Evolutionary conservation across 1,139 yeast species (phyloP), one percentile per base, ranked within the genome.

Genomic region (Pichia sp.): DNA sequence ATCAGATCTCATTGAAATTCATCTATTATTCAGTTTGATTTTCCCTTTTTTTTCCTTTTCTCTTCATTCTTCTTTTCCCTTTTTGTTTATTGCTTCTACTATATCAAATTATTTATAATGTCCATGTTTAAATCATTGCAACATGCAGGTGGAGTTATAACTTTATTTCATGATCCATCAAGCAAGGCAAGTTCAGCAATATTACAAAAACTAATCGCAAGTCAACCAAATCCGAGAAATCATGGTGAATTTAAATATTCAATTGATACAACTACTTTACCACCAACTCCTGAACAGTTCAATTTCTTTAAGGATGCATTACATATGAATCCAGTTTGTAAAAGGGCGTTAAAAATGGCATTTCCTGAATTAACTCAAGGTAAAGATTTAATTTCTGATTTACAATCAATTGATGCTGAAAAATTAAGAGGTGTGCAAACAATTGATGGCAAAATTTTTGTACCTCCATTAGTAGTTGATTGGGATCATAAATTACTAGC

Each of bases 401-500:
- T 56, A 16, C 55, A 55, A 36, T 39, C 39, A 28, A 12, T 52
- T n/a, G n/a, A n/a, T n/a, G n/a, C n/a, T n/a, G n/a, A n/a, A n/a
- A n/a, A n/a, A n/a, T n/a, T n/a, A n/a, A n/a, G n/a, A n/a, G n/a
- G n/a, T n/a, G n/a, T n/a, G n/a, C n/a, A n/a, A n/a, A n/a, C n/a
- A n/a, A n/a, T n/a, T n/a, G n/a, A n/a, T n/a, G n/a, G n/a, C n/a
- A n/a, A n/a, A n/a, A n/a, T n/a, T n/a, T n/a, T 66, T 45, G 56
- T 57, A 8, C 63, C 74, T 6, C 84, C 81, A 0, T 65, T 80
- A 49, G 68, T 78, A 33, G 76, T 79, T 42, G 86, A 80, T 63
- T 76, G 78, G 71, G 71, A 71, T 45, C 71, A 77, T 57, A 61
- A 67, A 43, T 60, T 72, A 56, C 64, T 78, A 46, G 84, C 84